Percentiles rank a stretch among this genome's conserved stretches.
phyloP scores from a whole-genome alignment of 805 yeast genomes.

The Candida chilensis region DNA sequence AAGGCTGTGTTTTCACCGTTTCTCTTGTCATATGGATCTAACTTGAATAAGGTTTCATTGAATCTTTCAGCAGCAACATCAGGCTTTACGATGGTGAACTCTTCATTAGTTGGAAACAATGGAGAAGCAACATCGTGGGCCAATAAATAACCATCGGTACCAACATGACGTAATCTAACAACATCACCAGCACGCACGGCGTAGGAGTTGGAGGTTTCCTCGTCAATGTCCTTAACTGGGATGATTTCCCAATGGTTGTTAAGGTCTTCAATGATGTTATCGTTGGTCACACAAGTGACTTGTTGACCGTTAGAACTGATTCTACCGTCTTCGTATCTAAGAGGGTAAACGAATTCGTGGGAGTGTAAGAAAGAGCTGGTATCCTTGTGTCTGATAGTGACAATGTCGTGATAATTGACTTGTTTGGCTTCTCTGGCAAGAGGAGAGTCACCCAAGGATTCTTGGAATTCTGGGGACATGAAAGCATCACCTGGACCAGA shows the following conservation, averaged over 20 bases:
- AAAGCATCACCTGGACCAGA: slow-evolving; percentile 96
- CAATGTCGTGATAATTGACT: slow-evolving; percentile 65
- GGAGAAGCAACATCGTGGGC: slow-evolving; percentile 98
- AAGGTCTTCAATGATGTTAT: slow-evolving; percentile 27
- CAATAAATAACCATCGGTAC: slow-evolving; percentile 69
- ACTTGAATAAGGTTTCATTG: slow-evolving; percentile 71
- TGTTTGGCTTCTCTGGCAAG: slow-evolving; percentile 61
- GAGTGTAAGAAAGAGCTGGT: slow-evolving; percentile 81
- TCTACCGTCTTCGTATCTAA: slow-evolving; percentile 94
- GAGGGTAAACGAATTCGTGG: slow-evolving; percentile 66
- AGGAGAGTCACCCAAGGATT: slow-evolving; percentile 78
- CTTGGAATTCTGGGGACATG: slow-evolving; percentile 95
- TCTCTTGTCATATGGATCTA: slow-evolving; percentile 51
- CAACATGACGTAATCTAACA: slow-evolving; percentile 73
- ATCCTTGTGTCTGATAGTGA: slow-evolving; percentile 74
- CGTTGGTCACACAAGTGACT: slow-evolving; percentile 61
- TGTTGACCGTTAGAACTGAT: slow-evolving; percentile 92
- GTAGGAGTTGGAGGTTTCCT: slow-evolving; percentile 25
- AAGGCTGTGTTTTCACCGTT: slow-evolving; percentile 39
- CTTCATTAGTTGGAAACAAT: slow-evolving; percentile 84
- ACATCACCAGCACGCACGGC: slow-evolving; percentile 63
- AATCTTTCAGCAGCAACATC: slow-evolving; percentile 43
- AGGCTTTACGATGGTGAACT: slow-evolving; percentile 72
- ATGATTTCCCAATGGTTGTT: slow-evolving; percentile 85
- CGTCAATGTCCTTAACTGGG: slow-evolving; percentile 45